phyloP scores from a whole-genome alignment of 768 basidiomycete species.

The Tephrocybe rancida region DNA sequence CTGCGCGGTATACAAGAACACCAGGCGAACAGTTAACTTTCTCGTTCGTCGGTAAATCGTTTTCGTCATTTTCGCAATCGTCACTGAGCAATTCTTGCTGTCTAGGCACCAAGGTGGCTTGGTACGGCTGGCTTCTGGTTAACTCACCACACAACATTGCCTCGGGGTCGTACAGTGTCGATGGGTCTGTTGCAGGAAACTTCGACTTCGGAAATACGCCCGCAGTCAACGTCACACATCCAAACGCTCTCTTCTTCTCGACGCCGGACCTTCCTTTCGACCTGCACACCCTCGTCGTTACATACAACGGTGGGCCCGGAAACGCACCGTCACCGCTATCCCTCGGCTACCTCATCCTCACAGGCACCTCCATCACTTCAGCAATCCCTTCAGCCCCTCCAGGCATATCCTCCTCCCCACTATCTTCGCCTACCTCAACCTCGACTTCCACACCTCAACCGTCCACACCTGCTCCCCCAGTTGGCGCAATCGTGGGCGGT shows the following conservation, averaged over 20 bases:
- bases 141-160: background rate
- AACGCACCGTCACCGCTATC: background rate
- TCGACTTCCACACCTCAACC: background rate
- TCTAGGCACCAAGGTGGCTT: background rate
- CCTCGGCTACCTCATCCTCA: background rate
- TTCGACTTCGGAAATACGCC: background rate
- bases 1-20: background rate
- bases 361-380: constrained; percentile 1
- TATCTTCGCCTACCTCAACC: background rate
- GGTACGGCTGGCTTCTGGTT: constrained; percentile 2
- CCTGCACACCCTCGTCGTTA: background rate
- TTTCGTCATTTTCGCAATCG: background rate
- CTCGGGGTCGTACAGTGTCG: background rate
- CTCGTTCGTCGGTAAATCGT: background rate
- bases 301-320: background rate
- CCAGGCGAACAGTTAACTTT: background rate
- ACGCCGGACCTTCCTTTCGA: background rate
- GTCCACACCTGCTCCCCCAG: background rate
- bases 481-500: constrained; percentile 6
- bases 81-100: background rate
- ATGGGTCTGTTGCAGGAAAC: background rate
- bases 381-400: background rate
- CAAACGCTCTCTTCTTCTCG: background rate
- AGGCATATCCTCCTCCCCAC: background rate
- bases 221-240: background rate